Conservation (phyloP, 345 rosid genomes). For the Cochlearia excelsa region DNA sequence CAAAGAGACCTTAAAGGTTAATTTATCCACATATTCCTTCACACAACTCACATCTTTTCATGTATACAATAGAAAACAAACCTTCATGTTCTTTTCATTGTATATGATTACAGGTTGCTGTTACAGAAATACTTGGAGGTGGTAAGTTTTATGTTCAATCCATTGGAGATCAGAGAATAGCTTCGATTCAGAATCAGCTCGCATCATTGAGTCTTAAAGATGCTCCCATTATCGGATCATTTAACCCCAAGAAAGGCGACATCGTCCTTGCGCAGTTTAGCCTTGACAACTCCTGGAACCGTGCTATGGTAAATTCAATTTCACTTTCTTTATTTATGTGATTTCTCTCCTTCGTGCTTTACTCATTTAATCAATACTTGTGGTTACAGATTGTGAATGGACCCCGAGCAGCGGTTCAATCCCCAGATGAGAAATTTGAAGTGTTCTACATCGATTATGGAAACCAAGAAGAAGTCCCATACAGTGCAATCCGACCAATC, state of each 20-base stretch:
- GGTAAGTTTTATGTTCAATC: conserved; percentile 87
- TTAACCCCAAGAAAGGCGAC: conserved; percentile 87
- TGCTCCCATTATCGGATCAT: conserved; percentile 78
- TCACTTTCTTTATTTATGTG: conserved; percentile 5
- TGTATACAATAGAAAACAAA: not conserved
- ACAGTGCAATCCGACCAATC: conserved; percentile 65
- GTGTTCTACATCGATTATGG: conserved; percentile 97
- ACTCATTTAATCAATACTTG: conserved; percentile 1
- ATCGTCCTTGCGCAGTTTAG: conserved; percentile 92
- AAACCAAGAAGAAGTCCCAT: conserved; percentile 77
- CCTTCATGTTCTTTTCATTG: conserved; percentile 1
- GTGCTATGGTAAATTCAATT: conserved; percentile 71
- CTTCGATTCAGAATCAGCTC: conserved; percentile 80
- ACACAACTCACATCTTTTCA: not conserved
- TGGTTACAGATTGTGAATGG: conserved; percentile 66
- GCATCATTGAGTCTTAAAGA: conserved; percentile 65
- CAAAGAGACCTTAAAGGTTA: conserved; percentile 85
- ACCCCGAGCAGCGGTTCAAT: conserved; percentile 71
- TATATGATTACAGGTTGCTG: conserved; percentile 58
- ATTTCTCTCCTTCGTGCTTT: not conserved
- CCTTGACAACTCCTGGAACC: conserved; percentile 92
- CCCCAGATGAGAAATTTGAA: conserved; percentile 70
- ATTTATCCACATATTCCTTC: conserved; percentile 6
- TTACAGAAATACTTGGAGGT: conserved; percentile 89
- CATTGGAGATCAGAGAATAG: conserved; percentile 67